A percentile compares a stretch with the other conserved stretches of the same genome.
Conservation (phyloP, 2,329 filamentous ascomycete species). For the Plenodomus biglobosus region DNA sequence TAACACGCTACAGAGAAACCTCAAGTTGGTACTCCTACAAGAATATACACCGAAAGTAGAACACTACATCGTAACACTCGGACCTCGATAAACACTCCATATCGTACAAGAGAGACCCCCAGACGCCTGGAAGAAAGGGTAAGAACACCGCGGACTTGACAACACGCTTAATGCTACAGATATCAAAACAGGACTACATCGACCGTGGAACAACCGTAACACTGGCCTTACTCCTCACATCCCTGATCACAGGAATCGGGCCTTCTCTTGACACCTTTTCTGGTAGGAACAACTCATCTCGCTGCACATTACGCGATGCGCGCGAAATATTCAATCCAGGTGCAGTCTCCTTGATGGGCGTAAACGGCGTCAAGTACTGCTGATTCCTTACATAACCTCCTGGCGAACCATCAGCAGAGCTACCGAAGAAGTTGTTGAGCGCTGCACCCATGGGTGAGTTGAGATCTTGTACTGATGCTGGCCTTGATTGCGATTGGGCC, state of each 20-base stretch:
- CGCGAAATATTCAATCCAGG: not conserved
- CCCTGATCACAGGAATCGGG: not conserved
- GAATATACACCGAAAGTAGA: no score
- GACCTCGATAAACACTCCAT: no score
- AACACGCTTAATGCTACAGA: no score
- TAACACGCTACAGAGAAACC: no score
- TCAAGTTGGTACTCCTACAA: no score
- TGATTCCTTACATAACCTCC: not conserved
- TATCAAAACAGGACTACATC: no score
- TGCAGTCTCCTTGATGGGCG: not conserved
- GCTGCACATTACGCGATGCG: not conserved
- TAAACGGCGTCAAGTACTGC: not conserved
- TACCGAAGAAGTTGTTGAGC: slow-evolving; percentile 16
- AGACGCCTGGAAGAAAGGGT: no score
- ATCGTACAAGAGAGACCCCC: no score
- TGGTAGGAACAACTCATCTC: not conserved
- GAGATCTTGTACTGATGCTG: slow-evolving; percentile 8
- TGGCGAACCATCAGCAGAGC: not conserved
- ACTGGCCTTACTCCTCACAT: not conserved
- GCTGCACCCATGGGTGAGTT: slow-evolving; percentile 18
- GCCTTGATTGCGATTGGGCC: not conserved
- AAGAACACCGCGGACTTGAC: no score
- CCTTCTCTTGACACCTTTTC: not conserved
- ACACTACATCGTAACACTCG: no score
- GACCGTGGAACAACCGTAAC: not conserved